Evolutionary conservation across 1,284 basidiomycete species (phyloP).

Genomic region (Austroboletus niveus): DNA sequence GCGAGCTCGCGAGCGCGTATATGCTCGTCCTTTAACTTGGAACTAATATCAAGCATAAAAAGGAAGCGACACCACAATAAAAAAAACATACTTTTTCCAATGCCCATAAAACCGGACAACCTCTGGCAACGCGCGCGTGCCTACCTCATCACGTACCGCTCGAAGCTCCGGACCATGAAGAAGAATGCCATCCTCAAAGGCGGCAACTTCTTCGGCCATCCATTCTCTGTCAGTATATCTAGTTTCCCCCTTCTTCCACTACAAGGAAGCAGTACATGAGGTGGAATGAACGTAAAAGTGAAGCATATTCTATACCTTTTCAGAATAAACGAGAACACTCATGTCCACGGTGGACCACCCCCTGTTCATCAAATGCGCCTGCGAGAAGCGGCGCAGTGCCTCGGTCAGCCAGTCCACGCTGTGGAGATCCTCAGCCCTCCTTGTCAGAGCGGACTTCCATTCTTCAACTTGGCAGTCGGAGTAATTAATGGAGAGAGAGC

Average conservation of each 20-base stretch:
- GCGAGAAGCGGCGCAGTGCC: constrained; percentile 63
- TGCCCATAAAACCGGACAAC: constrained; percentile 82
- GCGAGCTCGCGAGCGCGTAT: constrained; percentile 48
- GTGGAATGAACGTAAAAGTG: not conserved
- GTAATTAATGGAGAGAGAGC: constrained; percentile 6
- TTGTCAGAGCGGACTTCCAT: constrained; percentile 52
- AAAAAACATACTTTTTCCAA: constrained; percentile 75
- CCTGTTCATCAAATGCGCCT: constrained; percentile 53
- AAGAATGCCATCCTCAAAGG: constrained; percentile 74
- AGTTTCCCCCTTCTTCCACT: constrained; percentile 77
- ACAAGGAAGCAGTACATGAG: constrained; percentile 6
- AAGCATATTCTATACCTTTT: constrained; percentile 50
- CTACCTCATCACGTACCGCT: constrained; percentile 72
- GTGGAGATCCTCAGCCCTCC: constrained; percentile 46
- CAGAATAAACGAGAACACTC: constrained; percentile 51
- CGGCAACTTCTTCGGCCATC: constrained; percentile 65
- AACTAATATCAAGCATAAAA: constrained; percentile 37
- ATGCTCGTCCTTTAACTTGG: constrained; percentile 67
- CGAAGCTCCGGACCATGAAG: constrained; percentile 77
- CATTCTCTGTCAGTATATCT: constrained; percentile 70
- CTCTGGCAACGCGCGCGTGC: constrained; percentile 67
- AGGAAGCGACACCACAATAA: constrained; percentile 4
- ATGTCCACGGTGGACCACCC: constrained; percentile 61
- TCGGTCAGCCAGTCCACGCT: constrained; percentile 81
- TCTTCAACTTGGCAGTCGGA: constrained; percentile 51